Conservation (phyloP, 179 eudicot species). For the Silene coronaria region DNA sequence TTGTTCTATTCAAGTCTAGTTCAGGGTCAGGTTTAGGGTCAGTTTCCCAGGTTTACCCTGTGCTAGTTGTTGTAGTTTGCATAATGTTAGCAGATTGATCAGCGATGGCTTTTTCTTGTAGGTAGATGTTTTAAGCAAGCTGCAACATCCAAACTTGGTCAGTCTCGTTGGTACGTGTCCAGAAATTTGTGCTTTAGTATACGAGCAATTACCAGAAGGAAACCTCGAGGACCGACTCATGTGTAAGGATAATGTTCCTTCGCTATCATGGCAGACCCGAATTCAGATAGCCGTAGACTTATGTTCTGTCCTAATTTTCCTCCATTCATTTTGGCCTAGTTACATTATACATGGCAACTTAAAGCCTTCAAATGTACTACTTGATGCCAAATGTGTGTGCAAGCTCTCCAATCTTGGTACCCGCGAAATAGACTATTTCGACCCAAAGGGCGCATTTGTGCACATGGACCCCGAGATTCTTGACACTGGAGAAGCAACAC, state of each 20-base stretch:
- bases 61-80: neutral
- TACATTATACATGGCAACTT: constrained; percentile 64
- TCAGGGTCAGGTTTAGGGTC: neutral
- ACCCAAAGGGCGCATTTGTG: constrained; percentile 51
- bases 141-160: constrained; percentile 76
- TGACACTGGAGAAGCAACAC: constrained; percentile 48
- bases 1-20: neutral
- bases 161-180: constrained; percentile 77
- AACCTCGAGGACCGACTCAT: constrained; percentile 79
- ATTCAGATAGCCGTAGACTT: constrained; percentile 70
- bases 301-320: constrained; percentile 69
- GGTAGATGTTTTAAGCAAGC: constrained; percentile 74
- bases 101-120: constrained; percentile 11
- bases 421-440: constrained; percentile 25
- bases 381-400: constrained; percentile 48
- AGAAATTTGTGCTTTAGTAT: constrained; percentile 52
- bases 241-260: constrained; percentile 58
- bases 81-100: neutral
- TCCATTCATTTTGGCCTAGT: constrained; percentile 55
- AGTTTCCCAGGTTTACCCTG: no score
- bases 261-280: constrained; percentile 72
- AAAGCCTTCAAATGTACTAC: constrained; percentile 61
- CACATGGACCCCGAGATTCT: constrained; percentile 66
- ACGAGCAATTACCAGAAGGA: constrained; percentile 70
- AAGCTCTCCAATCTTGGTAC: constrained; percentile 79